Evolutionary conservation across 768 basidiomycete species (phyloP).

Genomic region (Russula sp.): DNA sequence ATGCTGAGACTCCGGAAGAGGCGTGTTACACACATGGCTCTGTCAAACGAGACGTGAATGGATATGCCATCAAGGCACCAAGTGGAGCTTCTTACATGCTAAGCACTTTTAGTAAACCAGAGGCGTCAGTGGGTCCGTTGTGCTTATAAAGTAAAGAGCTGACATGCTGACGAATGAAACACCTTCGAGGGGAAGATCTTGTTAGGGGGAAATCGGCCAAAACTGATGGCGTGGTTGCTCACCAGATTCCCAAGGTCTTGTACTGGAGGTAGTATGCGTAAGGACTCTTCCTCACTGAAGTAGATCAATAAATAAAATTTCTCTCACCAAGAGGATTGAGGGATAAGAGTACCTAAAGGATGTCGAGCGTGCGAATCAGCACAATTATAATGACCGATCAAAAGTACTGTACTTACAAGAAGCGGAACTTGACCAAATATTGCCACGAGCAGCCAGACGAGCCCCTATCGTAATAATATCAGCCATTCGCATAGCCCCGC

Average conservation of each 20-base stretch:
- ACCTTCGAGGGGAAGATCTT: constrained; percentile 2
- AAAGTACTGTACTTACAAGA: constrained; percentile 7
- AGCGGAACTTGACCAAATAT: constrained; percentile 21
- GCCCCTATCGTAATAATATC: constrained; percentile 8
- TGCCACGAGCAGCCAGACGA: constrained; percentile 24
- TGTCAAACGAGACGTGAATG: neutral
- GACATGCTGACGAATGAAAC: constrained; percentile 18
- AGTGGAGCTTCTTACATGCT: constrained; percentile 10
- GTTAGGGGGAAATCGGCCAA: constrained; percentile 1
- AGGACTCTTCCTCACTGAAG: neutral
- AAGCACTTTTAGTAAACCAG: constrained; percentile 7
- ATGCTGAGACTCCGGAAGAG: constrained; percentile 16
- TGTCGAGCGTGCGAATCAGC: neutral
- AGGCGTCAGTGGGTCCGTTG: neutral
- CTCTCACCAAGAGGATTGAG: constrained; percentile 13
- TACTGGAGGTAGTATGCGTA: neutral
- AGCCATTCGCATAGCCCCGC: neutral
- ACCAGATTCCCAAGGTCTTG: constrained; percentile 17
- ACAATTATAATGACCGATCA: neutral
- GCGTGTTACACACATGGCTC: constrained; percentile 25
- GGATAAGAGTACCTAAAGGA: constrained; percentile 16
- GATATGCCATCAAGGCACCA: neutral
- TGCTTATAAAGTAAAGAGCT: neutral
- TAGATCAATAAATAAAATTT: neutral
- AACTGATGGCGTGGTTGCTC: neutral